Evolutionary conservation across 2,329 filamentous ascomycete species (phyloP), one percentile per base, ranked within the genome.

Genomic region (Xylaria sp.): DNA sequence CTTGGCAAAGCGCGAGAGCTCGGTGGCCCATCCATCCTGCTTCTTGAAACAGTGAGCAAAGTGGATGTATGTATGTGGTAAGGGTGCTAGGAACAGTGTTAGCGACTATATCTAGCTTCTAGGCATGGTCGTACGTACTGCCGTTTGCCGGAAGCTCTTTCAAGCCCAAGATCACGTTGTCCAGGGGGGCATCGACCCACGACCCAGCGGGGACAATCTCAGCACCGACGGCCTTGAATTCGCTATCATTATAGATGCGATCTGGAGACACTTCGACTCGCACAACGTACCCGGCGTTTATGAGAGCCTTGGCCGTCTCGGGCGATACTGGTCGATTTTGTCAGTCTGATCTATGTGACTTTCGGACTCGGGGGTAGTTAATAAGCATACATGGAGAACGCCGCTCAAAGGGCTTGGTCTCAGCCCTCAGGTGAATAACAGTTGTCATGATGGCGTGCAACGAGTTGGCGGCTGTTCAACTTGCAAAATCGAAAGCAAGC

Each of bases 121-220:
- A n/a, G n/a, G n/a, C n/a, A n/a, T n/a, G n/a, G n/a, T n/a, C n/a
- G n/a, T n/a, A n/a, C n/a, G n/a, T n/a, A n/a, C n/a, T n/a, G n/a
- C n/a, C n/a, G n/a, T n/a, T n/a, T n/a, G n/a, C 55, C 1, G 51
- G 55, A 5, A 63, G 55, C 60, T 63, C 55, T 35, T 60, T 60
- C 25, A 60, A 44, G 27, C 58, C 58, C 8, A 60, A 9, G 44
- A 60, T 60, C 2, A 60, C 17, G 31, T 51, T 44, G 19, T 55
- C 51, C 13, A 21, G 13, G 19, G 58, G 58, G 23, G 58, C 52
- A 37, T 55, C 7, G 27, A 27, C 6, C 58, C 58, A 60, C 15
- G 51, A 55, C 15, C 52, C 52, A n/a, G 44, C 40, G 23, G 58
- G 58, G 25, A 60, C 52, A 11, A 60, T 41, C 19, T 51, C 44